Conservation (phyloP, 768 basidiomycete genomes). For the Mycena galericulata region DNA sequence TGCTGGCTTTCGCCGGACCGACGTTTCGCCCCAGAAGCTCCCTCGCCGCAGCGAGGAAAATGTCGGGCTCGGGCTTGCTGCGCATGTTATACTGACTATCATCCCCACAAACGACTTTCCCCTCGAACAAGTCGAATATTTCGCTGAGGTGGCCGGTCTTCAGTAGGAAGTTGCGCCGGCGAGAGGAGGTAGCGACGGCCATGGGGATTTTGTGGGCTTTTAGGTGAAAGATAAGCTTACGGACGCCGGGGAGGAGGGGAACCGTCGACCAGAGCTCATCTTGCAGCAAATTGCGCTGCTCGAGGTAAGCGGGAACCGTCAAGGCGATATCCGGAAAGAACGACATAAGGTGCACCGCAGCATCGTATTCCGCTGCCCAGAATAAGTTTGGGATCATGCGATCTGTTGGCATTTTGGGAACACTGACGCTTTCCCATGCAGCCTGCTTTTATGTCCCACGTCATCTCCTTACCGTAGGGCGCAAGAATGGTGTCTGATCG, state of each 20-base stretch:
- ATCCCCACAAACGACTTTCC: constrained; percentile 78
- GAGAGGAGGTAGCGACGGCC: constrained; percentile 84
- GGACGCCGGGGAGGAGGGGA: constrained; percentile 78
- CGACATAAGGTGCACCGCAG: constrained; percentile 76
- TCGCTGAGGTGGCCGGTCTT: constrained; percentile 75
- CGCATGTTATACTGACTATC: constrained; percentile 64
- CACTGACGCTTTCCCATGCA: constrained; percentile 86
- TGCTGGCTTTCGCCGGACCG: constrained; percentile 58
- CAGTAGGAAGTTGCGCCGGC: constrained; percentile 69
- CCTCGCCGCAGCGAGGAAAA: constrained; percentile 81
- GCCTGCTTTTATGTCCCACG: constrained; percentile 91
- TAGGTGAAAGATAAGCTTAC: constrained; percentile 78
- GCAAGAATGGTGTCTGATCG: constrained; percentile 76
- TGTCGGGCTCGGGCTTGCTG: constrained; percentile 87
- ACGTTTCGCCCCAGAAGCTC: constrained; percentile 67
- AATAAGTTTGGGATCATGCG: not conserved
- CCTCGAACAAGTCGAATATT: constrained; percentile 72
- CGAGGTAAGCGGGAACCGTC: constrained; percentile 69
- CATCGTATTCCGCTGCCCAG: constrained; percentile 72
- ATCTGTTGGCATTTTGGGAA: not conserved
- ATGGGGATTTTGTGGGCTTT: constrained; percentile 77
- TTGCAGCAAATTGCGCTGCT: constrained; percentile 66
- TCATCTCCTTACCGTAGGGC: constrained; percentile 80
- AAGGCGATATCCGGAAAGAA: constrained; percentile 82
- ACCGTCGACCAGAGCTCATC: constrained; percentile 78